Evolutionary conservation across 164 flowering plant species (phyloP), one percentile per base, ranked within the genome.

Genomic region (Nymphaea thermarum): DNA sequence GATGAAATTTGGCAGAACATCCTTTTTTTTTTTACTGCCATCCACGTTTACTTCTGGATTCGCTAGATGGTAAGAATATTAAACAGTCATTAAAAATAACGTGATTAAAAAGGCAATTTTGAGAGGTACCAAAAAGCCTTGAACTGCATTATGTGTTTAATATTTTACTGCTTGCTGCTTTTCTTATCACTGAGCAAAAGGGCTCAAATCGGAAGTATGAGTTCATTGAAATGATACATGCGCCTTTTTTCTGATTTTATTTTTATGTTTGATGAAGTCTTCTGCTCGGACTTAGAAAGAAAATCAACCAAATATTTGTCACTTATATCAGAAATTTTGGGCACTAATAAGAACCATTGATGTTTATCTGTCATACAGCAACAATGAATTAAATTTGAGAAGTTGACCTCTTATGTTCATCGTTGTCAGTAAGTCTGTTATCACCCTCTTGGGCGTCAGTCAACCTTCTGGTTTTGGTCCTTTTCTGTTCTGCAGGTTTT

Each of bases 401-500:
- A 25, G 36, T 25, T 25, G 12, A 47, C 12, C 7, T 47, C 12
- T 47, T 47, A 47, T 6, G 7, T 47, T 47, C 55, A 47, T 47
- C 3, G 55, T 47, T 47, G 55, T 12, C 7, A 47, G 55, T 47
- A 2, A 47, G 3, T 6, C 5, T 47, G 55, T 2, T 47, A 4
- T 47, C 55, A 4, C 12, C 55, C 55, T 47, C 2, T 47, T 2
- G 12, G 55, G 36, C 36, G 1, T 25, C 36, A 25, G 0, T 25
- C 36, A 25, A 25, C 36, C 36, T 25, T 47, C 4, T 47, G 11
- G 36, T 47, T 47, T 2, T 47, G 3, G 2, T 12, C 12, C 55
- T 12, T 47, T 47, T 47, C 7, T 47, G 3, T 47, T 7, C 11
- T 44, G 79, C 84, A 91, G 96, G 91, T 92, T 69, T 92, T 92